These are phyloP conservation scores for Lactarius trivialis DNA, from an alignment of 768 basidiomycete species.

Conservation along the genomic window DNA sequence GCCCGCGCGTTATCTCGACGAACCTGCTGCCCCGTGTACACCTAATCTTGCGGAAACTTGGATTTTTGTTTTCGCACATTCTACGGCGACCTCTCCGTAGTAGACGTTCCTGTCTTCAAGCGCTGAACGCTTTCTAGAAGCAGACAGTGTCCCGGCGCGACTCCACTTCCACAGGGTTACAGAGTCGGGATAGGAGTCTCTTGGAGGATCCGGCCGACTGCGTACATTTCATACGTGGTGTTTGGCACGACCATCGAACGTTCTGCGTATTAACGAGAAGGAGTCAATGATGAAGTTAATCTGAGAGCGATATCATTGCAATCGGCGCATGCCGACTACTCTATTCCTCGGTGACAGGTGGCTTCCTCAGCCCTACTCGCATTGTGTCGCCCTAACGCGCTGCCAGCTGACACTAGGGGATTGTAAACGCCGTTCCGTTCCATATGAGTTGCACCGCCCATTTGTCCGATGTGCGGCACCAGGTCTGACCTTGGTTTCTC, in stretches of 20 bases:
- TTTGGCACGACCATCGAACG: neutral
- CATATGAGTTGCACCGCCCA: neutral
- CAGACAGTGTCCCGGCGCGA: neutral
- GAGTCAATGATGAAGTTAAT: neutral
- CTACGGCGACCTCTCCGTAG: neutral
- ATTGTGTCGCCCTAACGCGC: neutral
- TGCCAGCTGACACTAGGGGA: neutral
- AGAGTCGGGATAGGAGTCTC: neutral
- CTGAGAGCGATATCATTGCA: neutral
- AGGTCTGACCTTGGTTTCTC: neutral
- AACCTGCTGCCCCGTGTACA: neutral
- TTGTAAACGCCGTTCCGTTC: neutral
- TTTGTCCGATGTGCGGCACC: neutral
- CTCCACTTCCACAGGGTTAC: neutral
- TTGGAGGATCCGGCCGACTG: neutral
- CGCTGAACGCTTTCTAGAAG: slow-evolving; percentile 4
- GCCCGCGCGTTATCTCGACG: neutral
- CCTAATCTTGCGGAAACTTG: neutral
- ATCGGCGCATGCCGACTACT: neutral
- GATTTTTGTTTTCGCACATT: neutral
- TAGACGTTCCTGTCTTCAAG: neutral
- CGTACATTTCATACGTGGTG: neutral
- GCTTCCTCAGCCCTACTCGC: neutral
- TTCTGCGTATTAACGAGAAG: neutral
- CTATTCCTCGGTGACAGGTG: neutral